These are phyloP conservation scores for Saccharomycopsis selenospora DNA, from an alignment of 805 yeast species.

Conservation along the genomic window DNA sequence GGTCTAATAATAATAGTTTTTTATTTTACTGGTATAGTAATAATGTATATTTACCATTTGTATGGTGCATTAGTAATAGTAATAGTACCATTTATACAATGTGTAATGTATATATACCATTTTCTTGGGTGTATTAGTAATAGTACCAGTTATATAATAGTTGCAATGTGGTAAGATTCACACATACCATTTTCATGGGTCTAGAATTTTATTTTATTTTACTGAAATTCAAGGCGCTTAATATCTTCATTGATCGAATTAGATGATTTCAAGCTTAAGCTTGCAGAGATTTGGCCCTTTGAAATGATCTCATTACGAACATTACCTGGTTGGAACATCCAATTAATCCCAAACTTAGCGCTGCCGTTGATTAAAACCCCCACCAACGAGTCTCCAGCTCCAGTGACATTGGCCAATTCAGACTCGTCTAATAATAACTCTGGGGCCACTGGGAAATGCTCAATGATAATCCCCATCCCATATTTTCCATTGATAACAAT, in stretches of 20 bases:
- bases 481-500: slow-evolving; percentile 18
- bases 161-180: no score
- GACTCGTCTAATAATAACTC: slow-evolving; percentile 29
- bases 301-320: slow-evolving; percentile 25
- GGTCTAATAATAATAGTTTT: no score
- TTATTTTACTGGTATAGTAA: no score
- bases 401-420: slow-evolving; percentile 60
- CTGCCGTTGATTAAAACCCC: slow-evolving; percentile 52
- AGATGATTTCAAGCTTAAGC: slow-evolving; percentile 20
- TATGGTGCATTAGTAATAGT: no score
- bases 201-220: no score
- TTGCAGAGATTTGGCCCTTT: slow-evolving; percentile 33
- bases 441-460: slow-evolving; percentile 45
- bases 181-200: no score
- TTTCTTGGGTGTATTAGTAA: no score
- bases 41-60: no score
- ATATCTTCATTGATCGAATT: slow-evolving; percentile 13
- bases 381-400: slow-evolving; percentile 80
- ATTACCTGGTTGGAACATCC: slow-evolving; percentile 29
- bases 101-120: no score
- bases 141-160: no score
- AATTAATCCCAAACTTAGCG: slow-evolving; percentile 23
- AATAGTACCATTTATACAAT: no score
- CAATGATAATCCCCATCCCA: slow-evolving; percentile 49
- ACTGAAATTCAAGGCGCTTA: no score